These are phyloP conservation scores for Xylaria sp. DNA, from an alignment of 2,329 filamentous ascomycete species.

Conservation along the genomic window DNA sequence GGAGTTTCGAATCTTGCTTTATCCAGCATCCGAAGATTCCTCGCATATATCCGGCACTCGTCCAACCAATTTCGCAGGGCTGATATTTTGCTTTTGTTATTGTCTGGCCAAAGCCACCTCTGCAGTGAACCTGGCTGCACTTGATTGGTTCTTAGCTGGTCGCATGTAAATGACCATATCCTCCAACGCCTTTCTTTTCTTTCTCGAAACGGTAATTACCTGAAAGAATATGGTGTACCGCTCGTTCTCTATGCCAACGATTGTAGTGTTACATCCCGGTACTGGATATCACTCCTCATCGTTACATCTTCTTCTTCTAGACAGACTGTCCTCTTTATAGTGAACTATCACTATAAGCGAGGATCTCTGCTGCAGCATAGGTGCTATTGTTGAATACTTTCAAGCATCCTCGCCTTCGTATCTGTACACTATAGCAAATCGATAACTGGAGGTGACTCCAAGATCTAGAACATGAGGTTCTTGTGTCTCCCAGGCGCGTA, in stretches of 20 bases:
- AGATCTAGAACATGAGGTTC: slow-evolving; percentile 60
- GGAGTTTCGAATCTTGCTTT: slow-evolving; percentile 28
- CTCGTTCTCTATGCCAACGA: slow-evolving; percentile 1
- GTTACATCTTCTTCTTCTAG: slow-evolving; percentile 9
- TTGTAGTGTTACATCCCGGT: slow-evolving; percentile 21
- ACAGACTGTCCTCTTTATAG: slow-evolving; percentile 32
- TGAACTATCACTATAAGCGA: slow-evolving; percentile 35
- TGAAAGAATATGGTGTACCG: not conserved
- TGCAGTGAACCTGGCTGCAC: not conserved
- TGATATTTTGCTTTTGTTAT: slow-evolving; percentile 20
- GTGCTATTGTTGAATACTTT: slow-evolving; percentile 13
- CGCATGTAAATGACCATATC: slow-evolving; percentile 12
- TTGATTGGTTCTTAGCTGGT: slow-evolving; percentile 2
- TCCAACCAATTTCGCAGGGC: slow-evolving; percentile 17
- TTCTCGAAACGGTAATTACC: not conserved
- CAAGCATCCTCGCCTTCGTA: slow-evolving; percentile 28
- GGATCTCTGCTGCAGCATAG: slow-evolving; percentile 10
- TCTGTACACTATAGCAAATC: slow-evolving; percentile 29
- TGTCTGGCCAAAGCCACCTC: slow-evolving; percentile 4
- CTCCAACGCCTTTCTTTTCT: not conserved
- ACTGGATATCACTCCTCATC: slow-evolving; percentile 7
- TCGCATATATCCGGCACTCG: slow-evolving; percentile 32
- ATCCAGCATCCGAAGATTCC: slow-evolving; percentile 34
- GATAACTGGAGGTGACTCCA: slow-evolving; percentile 15
- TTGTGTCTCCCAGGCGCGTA: slow-evolving; percentile 68